These are phyloP conservation scores for Arabidopsis arenosa DNA, from an alignment of 345 rosid genomes.

Conservation along the genomic window DNA sequence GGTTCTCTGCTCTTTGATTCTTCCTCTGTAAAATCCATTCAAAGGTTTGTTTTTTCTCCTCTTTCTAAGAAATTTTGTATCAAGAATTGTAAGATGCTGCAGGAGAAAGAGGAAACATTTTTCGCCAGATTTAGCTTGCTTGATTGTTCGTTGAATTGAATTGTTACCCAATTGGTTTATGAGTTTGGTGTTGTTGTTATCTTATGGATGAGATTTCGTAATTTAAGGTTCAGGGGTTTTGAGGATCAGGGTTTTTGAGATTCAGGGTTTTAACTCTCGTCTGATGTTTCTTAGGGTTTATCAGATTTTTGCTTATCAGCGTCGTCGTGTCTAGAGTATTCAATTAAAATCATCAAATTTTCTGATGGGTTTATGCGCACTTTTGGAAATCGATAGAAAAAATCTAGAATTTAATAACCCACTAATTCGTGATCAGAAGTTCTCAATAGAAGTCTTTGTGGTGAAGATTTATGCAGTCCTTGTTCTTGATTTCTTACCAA, in stretches of 20 bases:
- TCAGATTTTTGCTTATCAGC: slow-evolving; percentile 16
- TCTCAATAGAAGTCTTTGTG: not conserved
- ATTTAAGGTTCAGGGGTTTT: slow-evolving; percentile 29
- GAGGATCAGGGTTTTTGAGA: slow-evolving; percentile 14
- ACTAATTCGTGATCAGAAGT: slow-evolving; percentile 6
- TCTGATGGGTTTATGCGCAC: not conserved
- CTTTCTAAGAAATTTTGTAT: not conserved
- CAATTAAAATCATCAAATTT: not conserved
- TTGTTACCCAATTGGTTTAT: not conserved
- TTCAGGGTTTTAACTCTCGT: not conserved
- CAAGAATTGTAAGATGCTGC: not conserved
- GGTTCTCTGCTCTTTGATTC: slow-evolving; percentile 21
- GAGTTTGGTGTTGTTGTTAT: slow-evolving; percentile 4
- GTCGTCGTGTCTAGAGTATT: not conserved
- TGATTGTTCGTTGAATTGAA: slow-evolving; percentile 24
- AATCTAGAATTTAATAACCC: not conserved
- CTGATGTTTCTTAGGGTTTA: slow-evolving; percentile 6
- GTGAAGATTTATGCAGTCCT: not conserved
- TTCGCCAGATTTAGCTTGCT: slow-evolving; percentile 5
- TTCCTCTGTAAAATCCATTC: not conserved
- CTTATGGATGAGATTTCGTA: not conserved
- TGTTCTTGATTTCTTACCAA: not conserved
- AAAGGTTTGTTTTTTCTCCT: slow-evolving; percentile 11
- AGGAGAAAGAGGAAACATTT: not conserved
- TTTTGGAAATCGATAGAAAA: not conserved